phyloP scores from a whole-genome alignment of 176 grass and related monocot genomes.

The Carex myosuroides region DNA sequence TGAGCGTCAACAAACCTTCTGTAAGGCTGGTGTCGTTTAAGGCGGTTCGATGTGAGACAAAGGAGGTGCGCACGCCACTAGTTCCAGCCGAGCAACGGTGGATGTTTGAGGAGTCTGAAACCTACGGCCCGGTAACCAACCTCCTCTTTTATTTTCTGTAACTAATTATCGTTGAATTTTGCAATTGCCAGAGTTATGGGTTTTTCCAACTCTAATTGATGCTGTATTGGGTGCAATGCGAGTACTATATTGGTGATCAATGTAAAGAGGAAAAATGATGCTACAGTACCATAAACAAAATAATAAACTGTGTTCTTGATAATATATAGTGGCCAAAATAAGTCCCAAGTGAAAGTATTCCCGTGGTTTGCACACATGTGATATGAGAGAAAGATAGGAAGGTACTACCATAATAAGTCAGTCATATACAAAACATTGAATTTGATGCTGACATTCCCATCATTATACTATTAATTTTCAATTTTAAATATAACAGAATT shows the following conservation, averaged over 20 bases:
- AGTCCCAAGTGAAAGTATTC: not conserved
- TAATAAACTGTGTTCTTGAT: not conserved
- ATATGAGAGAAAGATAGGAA: not conserved
- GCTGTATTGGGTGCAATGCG: not conserved
- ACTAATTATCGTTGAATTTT: slow-evolving; percentile 5
- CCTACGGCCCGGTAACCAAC: slow-evolving; percentile 45
- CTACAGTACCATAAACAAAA: not conserved
- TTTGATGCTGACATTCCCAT: not conserved
- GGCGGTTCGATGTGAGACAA: slow-evolving; percentile 46
- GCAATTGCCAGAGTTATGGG: not conserved
- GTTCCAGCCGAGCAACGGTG: slow-evolving; percentile 59
- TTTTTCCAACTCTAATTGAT: not conserved
- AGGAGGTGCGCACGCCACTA: slow-evolving; percentile 32
- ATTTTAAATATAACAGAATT: slow-evolving; percentile 8
- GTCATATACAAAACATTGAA: not conserved
- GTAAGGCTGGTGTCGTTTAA: not conserved
- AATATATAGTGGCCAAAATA: not conserved
- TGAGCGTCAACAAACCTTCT: not conserved
- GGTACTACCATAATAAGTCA: not conserved
- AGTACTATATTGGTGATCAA: not conserved
- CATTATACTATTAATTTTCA: not conserved
- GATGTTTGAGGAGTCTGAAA: slow-evolving; percentile 73
- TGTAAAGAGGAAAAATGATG: not conserved
- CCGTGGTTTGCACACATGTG: not conserved
- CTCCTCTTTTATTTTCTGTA: not conserved